Base-by-base conservation (phyloP, 768 basidiomycete species). In the Lentinula edodes region DNA sequence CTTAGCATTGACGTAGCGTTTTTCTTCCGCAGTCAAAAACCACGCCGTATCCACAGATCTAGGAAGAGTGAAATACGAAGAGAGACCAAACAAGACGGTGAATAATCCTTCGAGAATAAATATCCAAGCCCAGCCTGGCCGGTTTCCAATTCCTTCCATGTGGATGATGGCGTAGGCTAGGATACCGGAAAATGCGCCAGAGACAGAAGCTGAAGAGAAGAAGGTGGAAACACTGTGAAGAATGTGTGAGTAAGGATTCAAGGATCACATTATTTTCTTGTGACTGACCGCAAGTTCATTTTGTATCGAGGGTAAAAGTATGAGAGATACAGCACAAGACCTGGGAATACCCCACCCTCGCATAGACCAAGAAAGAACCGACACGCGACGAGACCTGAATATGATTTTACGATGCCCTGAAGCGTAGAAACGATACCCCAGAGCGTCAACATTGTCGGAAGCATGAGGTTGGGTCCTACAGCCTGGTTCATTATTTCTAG, bases 361-460 rank as follows among this genome's bases (percentile, higher is more conserved):
- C 76, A 74, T 68, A 82, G 70, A 35, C 82, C 81, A 23, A 83
- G 73, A 71, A 83, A 81, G 72, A 81, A 83, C n/a, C 82, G 75
- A 46, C 78, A 80, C 3, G 72, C 78, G 51, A 82, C 70, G 3
- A 83, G 74, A 34, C 79, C 80, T 3, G 63, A 36, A 62, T 83
- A 83, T 51, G 62, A 74, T 42, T 68, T 72, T 13, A 82, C 78
- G 15, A 88, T 75, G 35, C 88, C 87, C 78, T 90, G 87, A 51
- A 83, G 73, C 7, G 84, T 77, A 9, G 81, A 78, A 12, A 85
- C 79, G n/a, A 88, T 51, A n/a, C 89, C 89, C 88, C 89, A 91
- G 0, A 83, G 65, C 0, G 81, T 78, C 52, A 89, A 71, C 80
- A 89, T 83, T 1, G 81, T 70, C 0, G 89, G 88, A 53, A 83